Evolutionary conservation across 768 basidiomycete species (phyloP), one percentile per base, ranked within the genome.

Genomic region (Lepiota subincarnata): DNA sequence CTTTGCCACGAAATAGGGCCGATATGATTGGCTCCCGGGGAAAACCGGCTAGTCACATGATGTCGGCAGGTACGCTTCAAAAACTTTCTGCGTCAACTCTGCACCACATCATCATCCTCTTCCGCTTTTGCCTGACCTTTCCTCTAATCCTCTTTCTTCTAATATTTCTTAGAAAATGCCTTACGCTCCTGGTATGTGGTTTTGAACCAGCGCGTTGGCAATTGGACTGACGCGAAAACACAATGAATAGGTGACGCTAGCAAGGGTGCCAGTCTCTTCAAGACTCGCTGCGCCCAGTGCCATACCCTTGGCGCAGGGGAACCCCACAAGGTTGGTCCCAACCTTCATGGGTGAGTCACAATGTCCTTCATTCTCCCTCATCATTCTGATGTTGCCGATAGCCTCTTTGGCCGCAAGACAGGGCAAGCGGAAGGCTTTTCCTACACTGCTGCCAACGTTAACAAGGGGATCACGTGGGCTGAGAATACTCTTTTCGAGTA

Each of bases 211-310:
- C 40, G 10, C 14, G 26, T n/a, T 24, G 52, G 39, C 16, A n/a
- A 16, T 14, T 22, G 51, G 20, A n/a, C 35, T 52, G 50, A 49
- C 48, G 16, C 6, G 37, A 34, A 16, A 34, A 7, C 20, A 11
- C n/a, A 16, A 48, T 42, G 48, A 43, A 10, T 61, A 71, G 95
- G 95, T 84, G 91, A 97, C 76, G 71, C 87, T 65, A 64, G 64
- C 53, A 97, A 95, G 81, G 95, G 95, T 73, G 94, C 95, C 68
- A 75, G 78, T 66, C 87, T 97, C 70, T 98, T 98, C 87, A 96
- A 94, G 79, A 94, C 93, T 56, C 89, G 94, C 54, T 94, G 90
- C 65, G 86, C 88, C 38, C 92, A 97, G 68, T 98, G 95, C 75
- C 95, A 98, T 71, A 97, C 92, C 58, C 70, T 89, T 58, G 89